Evolutionary conservation across 176 grass and related monocot genomes (phyloP).

Genomic region (Hordeum marinum): DNA sequence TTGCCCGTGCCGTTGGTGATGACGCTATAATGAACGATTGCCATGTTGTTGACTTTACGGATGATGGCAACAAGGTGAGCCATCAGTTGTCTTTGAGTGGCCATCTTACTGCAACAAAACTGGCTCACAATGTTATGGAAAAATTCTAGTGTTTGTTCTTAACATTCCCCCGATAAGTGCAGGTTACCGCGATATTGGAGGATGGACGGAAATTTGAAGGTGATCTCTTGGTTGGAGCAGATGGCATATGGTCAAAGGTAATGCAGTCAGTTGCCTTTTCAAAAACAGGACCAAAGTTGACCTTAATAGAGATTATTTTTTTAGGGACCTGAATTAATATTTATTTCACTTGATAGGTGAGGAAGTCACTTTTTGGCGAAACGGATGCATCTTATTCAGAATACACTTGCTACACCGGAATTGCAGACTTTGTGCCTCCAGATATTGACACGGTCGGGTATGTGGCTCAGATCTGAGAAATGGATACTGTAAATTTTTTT

Average conservation of each 20-base stretch:
- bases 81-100: neutral
- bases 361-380: conserved; percentile 68
- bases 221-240: conserved; percentile 90
- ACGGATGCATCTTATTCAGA: conserved; percentile 81
- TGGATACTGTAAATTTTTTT: too few species aligned
- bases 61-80: conserved; percentile 87
- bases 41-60: conserved; percentile 75
- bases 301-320: conserved; percentile 14
- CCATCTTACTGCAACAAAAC: neutral
- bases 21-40: conserved; percentile 79
- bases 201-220: conserved; percentile 89
- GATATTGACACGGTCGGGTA: conserved; percentile 98
- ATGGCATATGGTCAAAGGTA: conserved; percentile 99
- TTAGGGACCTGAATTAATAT: neutral
- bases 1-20: conserved; percentile 64
- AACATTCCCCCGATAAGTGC: neutral
- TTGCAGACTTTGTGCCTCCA: conserved; percentile 91
- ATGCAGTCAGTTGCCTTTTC: neutral
- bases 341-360: conserved; percentile 56
- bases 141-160: neutral
- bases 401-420: conserved; percentile 97
- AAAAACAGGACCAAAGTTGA: conserved; percentile 12
- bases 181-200: conserved; percentile 89
- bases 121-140: neutral
- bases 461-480: conserved; percentile 14